phyloP scores from a whole-genome alignment of 192 early-diverging fungal genomes.

The Linnemannia schmuckeri region DNA sequence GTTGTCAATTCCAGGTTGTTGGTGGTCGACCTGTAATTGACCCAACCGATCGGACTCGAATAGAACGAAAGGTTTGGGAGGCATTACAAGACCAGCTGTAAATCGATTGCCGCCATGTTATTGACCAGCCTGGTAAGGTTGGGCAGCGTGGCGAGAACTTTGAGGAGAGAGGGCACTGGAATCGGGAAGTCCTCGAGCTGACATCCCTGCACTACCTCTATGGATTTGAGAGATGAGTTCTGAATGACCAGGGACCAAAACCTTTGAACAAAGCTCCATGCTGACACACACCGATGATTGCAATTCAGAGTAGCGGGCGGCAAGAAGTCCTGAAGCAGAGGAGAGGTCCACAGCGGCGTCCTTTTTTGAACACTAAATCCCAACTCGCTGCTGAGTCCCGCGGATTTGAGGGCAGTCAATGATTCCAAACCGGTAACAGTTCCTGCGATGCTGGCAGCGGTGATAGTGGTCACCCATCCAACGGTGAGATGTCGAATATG shows the following conservation, averaged over 20 bases:
- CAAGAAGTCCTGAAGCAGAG: too few relatives aligned
- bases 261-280: background rate
- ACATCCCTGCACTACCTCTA: background rate
- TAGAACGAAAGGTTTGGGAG: background rate
- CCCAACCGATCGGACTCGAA: background rate
- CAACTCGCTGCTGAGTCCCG: background rate
- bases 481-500: background rate
- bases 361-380: too few relatives aligned
- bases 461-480: background rate
- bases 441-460: background rate
- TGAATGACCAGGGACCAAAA: background rate
- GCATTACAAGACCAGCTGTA: background rate
- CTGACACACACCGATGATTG: background rate
- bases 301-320: background rate
- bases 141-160: background rate
- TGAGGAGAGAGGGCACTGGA: background rate
- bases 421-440: background rate
- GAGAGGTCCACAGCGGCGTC: too few relatives aligned
- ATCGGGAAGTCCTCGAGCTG: background rate
- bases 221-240: background rate
- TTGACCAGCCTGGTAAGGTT: slow-evolving; percentile 1
- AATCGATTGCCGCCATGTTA: background rate
- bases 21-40: background rate
- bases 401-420: background rate
- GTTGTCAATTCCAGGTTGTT: background rate